Evolutionary conservation across 306 rosid species (phyloP).

Genomic region (Rubus idaeus): DNA sequence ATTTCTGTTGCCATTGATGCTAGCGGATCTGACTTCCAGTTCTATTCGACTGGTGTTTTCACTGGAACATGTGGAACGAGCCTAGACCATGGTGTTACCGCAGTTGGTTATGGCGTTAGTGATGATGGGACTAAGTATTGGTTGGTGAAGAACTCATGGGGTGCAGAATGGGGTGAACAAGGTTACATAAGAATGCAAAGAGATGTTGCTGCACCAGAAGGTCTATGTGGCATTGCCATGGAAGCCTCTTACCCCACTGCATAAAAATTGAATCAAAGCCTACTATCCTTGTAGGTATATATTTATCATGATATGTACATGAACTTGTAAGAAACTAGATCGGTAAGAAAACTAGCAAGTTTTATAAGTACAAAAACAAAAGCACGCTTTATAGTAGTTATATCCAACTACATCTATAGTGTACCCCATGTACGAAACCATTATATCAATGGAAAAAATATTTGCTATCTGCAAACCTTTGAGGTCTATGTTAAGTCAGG

Average conservation of each 20-base stretch:
- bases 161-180: slow-evolving; percentile 10
- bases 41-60: slow-evolving; percentile 1
- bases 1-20: slow-evolving; percentile 12
- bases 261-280: not conserved
- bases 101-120: slow-evolving; percentile 2
- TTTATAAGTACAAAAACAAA: not conserved
- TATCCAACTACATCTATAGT: not conserved
- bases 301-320: not conserved
- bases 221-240: slow-evolving; percentile 12
- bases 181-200: slow-evolving; percentile 10
- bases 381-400: not conserved
- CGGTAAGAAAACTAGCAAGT: not conserved
- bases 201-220: not conserved
- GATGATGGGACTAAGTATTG: not conserved
- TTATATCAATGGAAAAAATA: not conserved
- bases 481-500: too few relatives aligned
- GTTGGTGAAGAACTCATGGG: slow-evolving; percentile 14
- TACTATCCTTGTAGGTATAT: not conserved
- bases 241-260: slow-evolving; percentile 4
- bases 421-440: not conserved
- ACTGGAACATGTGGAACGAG: not conserved
- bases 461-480: too few relatives aligned
- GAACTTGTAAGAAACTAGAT: not conserved
- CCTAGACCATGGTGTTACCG: slow-evolving; percentile 5
- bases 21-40: not conserved